Percentiles rank a stretch among this genome's conserved stretches.
phyloP scores from a whole-genome alignment of 768 basidiomycete species.

The Clathrus columnatus region DNA sequence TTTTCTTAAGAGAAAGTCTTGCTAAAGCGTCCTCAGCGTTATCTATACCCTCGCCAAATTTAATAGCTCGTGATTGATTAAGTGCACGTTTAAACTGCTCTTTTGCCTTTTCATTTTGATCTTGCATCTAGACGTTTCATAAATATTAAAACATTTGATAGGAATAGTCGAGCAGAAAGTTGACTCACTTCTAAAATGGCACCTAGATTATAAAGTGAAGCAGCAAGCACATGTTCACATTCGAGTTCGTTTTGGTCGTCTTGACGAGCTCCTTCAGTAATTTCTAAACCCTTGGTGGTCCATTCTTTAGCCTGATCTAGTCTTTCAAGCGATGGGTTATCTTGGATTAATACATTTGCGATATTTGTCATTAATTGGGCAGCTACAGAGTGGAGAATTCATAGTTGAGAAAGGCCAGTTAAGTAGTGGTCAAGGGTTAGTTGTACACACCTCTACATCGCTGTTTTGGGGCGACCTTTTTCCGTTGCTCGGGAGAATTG shows the following conservation, averaged over 20 bases:
- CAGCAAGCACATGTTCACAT: conserved; percentile 50
- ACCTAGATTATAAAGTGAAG: conserved; percentile 54
- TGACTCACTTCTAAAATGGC: conserved; percentile 38
- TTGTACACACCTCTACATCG: conserved; percentile 53
- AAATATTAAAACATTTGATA: not conserved
- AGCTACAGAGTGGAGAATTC: no score
- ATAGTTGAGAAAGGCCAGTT: no score
- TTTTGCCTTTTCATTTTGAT: conserved; percentile 22
- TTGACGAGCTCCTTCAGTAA: conserved; percentile 22
- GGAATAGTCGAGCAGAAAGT: no score
- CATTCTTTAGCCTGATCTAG: conserved; percentile 48
- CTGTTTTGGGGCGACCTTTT: conserved; percentile 30
- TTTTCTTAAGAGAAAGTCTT: conserved; percentile 15
- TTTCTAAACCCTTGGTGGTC: conserved; percentile 41
- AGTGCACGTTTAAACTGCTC: conserved; percentile 25
- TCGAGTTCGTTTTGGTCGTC: conserved; percentile 19
- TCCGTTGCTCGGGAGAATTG: conserved; percentile 15
- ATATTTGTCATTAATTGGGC: conserved; percentile 44
- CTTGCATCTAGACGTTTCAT: conserved; percentile 24
- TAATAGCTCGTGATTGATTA: conserved; percentile 23
- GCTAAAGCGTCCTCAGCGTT: conserved; percentile 27
- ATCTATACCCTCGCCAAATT: conserved; percentile 27
- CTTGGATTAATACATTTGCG: conserved; percentile 33
- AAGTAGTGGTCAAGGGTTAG: no score
- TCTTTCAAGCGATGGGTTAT: conserved; percentile 27